Evolutionary conservation across 805 yeast species (phyloP).

Genomic region (Ascoidea tarda): DNA sequence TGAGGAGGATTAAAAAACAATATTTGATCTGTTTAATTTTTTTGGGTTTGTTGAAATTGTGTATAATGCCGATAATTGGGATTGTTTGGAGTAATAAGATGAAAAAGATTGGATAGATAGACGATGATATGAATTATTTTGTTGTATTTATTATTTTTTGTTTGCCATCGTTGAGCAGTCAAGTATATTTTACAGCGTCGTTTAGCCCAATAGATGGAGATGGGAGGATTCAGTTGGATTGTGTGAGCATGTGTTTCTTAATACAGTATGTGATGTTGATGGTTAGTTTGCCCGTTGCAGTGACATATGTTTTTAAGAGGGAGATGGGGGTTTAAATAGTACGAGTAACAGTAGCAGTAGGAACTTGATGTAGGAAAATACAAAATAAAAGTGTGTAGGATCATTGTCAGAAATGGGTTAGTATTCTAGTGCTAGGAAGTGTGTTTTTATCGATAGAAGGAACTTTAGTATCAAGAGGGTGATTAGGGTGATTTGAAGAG

Average conservation of each 20-base stretch:
- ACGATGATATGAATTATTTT: slow-evolving; percentile 43
- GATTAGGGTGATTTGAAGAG: no score
- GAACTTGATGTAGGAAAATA: no score
- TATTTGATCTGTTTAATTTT: slow-evolving; percentile 45
- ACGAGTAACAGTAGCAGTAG: no score
- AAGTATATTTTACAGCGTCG: slow-evolving; percentile 79
- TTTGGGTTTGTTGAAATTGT: slow-evolving; percentile 43
- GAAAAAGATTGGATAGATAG: slow-evolving; percentile 48
- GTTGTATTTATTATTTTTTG: slow-evolving; percentile 64
- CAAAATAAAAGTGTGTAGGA: no score
- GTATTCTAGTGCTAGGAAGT: no score
- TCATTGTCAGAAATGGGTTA: no score
- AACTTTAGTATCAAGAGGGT: no score
- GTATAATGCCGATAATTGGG: slow-evolving; percentile 71
- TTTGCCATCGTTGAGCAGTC: slow-evolving; percentile 79
- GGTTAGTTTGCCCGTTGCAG: slow-evolving; percentile 56
- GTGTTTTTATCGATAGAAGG: no score
- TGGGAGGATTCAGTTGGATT: slow-evolving; percentile 58
- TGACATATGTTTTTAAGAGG: slow-evolving; percentile 46
- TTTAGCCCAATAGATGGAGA: slow-evolving; percentile 45
- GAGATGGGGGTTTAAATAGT: neutral
- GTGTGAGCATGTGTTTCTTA: slow-evolving; percentile 58
- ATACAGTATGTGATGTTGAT: slow-evolving; percentile 51
- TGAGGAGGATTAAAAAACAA: slow-evolving; percentile 30
- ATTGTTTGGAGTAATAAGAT: slow-evolving; percentile 51